Base-by-base conservation (phyloP, 2,329 filamentous ascomycete species). In the Alternaria sp. region DNA sequence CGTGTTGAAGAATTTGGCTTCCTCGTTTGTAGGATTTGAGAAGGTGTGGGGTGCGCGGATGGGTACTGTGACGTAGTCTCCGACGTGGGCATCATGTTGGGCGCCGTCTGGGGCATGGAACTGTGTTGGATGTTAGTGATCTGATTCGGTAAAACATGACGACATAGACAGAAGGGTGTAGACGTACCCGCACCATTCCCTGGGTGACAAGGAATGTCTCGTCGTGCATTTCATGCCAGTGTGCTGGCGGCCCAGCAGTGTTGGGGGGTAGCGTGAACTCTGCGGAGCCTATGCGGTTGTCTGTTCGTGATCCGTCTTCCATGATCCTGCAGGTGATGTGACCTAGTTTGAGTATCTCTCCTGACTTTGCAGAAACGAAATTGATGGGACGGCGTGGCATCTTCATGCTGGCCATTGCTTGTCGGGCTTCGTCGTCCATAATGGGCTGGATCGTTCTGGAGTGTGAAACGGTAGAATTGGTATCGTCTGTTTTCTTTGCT, bases 191-290 rank as follows among this genome's bases (percentile, higher is more conserved):
- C 17, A 86, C 76, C 2, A 72, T 80, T 5, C 84, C 84, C 53
- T 80, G 73, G 0, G 80, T 84, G n/a, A 85, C 78, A 41, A 85
- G 79, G 74, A 86, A 86, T 7, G 82, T 85, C 74, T 87, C 84
- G 72, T 87, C 74, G 60, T 77, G 75, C 84, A 85, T 85, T 65
- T 85, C 81, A 65, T 86, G 82, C 81, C 81, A 85, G 70, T 84
- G 81, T 1, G 80, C 76, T 41, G 80, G 80, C 1, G 83, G 82
- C 1, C 82, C 83, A 0, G 76, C 65, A 1, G 79, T 82, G 21
- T 79, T 73, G 8, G 82, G 76, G 8, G 82, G 80, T 34, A 85
- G 71, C n/a, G 78, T 82, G 56, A 84, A 78, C 21, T 82, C 80
- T 31, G 81, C 79, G 41, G 75, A 73, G 51, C 80, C 80, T 51